These are phyloP conservation scores for Aspergillus fructus DNA, from an alignment of 2,329 filamentous ascomycete genomes.

Conservation along the genomic window DNA sequence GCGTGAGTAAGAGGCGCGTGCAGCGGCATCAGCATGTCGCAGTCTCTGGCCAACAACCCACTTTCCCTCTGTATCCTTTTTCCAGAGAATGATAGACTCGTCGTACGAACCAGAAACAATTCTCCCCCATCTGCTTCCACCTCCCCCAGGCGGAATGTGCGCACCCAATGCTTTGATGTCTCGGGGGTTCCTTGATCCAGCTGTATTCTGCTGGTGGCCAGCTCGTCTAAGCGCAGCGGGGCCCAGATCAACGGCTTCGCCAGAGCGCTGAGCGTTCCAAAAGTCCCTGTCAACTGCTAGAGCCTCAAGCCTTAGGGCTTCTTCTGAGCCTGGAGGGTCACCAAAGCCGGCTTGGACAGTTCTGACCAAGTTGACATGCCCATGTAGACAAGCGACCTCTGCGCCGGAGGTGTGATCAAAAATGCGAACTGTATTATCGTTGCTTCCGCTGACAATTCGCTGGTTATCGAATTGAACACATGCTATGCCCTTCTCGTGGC, in stretches of 20 bases:
- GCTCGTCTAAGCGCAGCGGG: conserved; percentile 51
- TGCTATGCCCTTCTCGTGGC: conserved; percentile 92
- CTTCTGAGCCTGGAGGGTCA: conserved; percentile 76
- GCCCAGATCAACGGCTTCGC: conserved; percentile 38
- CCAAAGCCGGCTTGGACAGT: conserved; percentile 95
- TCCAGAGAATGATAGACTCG: conserved; percentile 93
- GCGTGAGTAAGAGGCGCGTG: conserved; percentile 27
- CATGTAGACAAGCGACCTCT: conserved; percentile 82
- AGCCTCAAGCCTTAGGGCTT: conserved; percentile 72
- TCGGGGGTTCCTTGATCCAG: conserved; percentile 71
- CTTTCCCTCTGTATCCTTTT: conserved; percentile 76
- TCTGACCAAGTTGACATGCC: conserved; percentile 81
- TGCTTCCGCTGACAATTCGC: conserved; percentile 92
- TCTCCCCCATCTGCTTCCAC: conserved; percentile 83
- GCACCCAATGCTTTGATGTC: conserved; percentile 76
- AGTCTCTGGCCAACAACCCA: conserved; percentile 79
- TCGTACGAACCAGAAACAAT: conserved; percentile 98
- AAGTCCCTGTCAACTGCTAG: conserved; percentile 71
- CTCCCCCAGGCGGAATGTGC: conserved; percentile 85
- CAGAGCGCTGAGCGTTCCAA: conserved; percentile 56
- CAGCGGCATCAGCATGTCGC: conserved; percentile 59
- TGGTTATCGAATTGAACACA: conserved; percentile 96
- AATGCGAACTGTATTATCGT: conserved; percentile 92
- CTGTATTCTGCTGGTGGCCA: conserved; percentile 56
- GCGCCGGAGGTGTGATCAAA: conserved; percentile 84